Percentiles rank a stretch among this genome's conserved stretches.
Evolutionary conservation across 1,284 basidiomycete species (phyloP).

Genomic region (Rhodotorula sp.): DNA sequence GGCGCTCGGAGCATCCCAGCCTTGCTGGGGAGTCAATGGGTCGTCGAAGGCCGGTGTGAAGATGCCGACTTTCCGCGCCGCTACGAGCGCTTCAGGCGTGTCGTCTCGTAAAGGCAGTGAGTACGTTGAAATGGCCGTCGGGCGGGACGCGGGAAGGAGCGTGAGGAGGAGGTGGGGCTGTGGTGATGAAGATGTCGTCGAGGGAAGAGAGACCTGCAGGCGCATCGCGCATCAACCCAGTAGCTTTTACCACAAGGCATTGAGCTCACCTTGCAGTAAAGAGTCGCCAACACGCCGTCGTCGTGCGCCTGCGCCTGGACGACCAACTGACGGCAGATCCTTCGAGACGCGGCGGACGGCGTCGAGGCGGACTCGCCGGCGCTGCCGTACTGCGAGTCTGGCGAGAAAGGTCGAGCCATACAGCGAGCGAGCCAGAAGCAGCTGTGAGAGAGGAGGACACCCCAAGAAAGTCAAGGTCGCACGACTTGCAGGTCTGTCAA

Average conservation of each 20-base stretch:
- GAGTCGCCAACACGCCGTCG: neutral
- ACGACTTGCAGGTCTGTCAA: no score
- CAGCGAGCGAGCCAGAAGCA: neutral
- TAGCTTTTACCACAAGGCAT: neutral
- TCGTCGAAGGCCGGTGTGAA: neutral
- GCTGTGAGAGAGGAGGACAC: no score
- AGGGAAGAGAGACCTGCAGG: slow-evolving; percentile 18
- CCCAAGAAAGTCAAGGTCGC: neutral
- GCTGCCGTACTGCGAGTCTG: neutral
- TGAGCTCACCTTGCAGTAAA: slow-evolving; percentile 23
- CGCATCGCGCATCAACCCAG: neutral
- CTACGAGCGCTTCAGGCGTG: neutral
- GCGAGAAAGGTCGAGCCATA: slow-evolving; percentile 3
- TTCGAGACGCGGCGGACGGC: slow-evolving; percentile 1
- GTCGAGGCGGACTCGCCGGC: neutral
- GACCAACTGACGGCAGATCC: slow-evolving; percentile 14
- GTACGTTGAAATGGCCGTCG: neutral
- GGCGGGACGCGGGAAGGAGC: slow-evolving; percentile 1
- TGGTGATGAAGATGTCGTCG: neutral
- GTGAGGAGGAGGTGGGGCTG: slow-evolving; percentile 1
- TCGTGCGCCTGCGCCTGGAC: slow-evolving; percentile 14
- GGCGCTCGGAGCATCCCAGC: no score
- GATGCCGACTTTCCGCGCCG: slow-evolving; percentile 5
- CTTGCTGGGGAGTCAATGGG: neutral
- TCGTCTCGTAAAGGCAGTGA: slow-evolving; percentile 8